These are phyloP conservation scores for Aspergillus amoenus DNA, from an alignment of 2,329 filamentous ascomycete species.

Conservation along the genomic window DNA sequence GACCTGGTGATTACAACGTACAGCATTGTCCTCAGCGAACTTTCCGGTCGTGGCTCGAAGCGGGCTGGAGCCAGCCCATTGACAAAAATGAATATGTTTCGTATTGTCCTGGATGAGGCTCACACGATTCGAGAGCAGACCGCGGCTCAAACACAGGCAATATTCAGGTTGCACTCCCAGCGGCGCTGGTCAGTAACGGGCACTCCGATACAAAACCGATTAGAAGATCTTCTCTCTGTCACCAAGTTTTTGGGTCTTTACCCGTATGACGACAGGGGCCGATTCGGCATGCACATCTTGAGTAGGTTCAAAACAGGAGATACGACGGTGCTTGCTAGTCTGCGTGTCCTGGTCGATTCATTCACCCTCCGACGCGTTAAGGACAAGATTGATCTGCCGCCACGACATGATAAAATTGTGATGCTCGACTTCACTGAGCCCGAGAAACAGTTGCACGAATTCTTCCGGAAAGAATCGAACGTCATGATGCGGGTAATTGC, in stretches of 20 bases:
- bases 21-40: constrained; percentile 79
- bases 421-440: constrained; percentile 72
- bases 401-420: constrained; percentile 70
- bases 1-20: constrained; percentile 94
- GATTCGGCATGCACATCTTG: constrained; percentile 78
- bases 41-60: constrained; percentile 64
- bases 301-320: constrained; percentile 85
- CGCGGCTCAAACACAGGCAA: constrained; percentile 79
- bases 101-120: constrained; percentile 90
- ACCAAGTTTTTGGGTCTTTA: constrained; percentile 81
- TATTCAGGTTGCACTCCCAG: constrained; percentile 74
- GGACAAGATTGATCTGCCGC: constrained; percentile 81
- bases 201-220: constrained; percentile 89
- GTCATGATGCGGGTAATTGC: constrained; percentile 76
- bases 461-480: constrained; percentile 78
- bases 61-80: constrained; percentile 58
- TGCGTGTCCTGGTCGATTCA: constrained; percentile 89
- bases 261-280: constrained; percentile 76
- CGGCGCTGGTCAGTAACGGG: constrained; percentile 96
- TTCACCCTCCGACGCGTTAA: constrained; percentile 90
- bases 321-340: constrained; percentile 72
- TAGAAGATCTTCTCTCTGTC: constrained; percentile 85
- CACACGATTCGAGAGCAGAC: constrained; percentile 88
- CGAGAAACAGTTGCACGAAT: constrained; percentile 76
- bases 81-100: constrained; percentile 83